These are phyloP conservation scores for Aspergillus chevalieri DNA, from an alignment of 2,329 filamentous ascomycete genomes.

Conservation along the genomic window DNA sequence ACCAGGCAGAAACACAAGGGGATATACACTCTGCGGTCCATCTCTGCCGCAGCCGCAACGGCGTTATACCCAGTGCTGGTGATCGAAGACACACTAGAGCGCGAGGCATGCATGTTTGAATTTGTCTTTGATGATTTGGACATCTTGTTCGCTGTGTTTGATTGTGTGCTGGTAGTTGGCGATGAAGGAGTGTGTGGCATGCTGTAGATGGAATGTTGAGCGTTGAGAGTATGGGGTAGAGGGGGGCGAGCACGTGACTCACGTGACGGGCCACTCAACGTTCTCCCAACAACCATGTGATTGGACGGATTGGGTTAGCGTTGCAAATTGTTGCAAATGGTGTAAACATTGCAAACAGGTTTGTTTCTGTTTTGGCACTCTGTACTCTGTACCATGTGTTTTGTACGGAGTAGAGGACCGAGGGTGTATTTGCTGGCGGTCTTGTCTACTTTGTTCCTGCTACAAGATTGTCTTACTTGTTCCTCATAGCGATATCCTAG, in stretches of 20 bases:
- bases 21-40: slow-evolving; percentile 31
- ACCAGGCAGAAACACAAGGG: slow-evolving; percentile 32
- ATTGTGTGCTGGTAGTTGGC: not conserved
- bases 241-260: slow-evolving; percentile 2
- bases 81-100: not conserved
- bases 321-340: no score
- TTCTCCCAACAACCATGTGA: not conserved
- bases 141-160: not conserved
- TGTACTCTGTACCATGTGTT: no score
- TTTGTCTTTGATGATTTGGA: not conserved
- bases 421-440: no score
- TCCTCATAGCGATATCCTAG: no score
- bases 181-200: not conserved
- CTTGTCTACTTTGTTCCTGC: no score
- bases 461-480: no score
- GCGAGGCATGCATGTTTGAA: not conserved
- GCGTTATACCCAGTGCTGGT: not conserved
- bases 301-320: not conserved
- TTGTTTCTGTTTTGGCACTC: no score
- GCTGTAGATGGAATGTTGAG: not conserved
- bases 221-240: not conserved
- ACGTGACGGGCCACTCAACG: not conserved
- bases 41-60: slow-evolving; percentile 14
- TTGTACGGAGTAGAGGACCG: no score
- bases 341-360: no score